Evolutionary conservation across 139 green algal genomes (phyloP), one percentile per base, ranked within the genome.

Genomic region (Coelastrella sp.): DNA sequence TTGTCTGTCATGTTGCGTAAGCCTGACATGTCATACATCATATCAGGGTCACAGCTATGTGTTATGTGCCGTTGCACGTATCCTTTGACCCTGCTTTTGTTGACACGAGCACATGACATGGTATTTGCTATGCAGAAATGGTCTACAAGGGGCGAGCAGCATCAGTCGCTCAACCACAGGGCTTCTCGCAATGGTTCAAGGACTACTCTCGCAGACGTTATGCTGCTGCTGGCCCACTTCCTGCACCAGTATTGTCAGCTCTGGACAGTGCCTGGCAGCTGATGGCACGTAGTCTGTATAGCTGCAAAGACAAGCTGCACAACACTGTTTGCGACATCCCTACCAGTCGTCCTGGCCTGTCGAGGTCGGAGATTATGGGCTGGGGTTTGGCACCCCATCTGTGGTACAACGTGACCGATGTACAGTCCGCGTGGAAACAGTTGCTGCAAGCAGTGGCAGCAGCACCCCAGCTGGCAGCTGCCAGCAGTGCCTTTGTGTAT

Each of bases 271-370:
- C 87, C 0, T 90, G 87, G 87, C 41, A 75, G 68, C 71, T 86
- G 69, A 76, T 90, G 45, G 74, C 35, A 23, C 75, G 27, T 27
- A 81, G 63, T 15, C 82, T 84, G 59, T 90, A 90, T 77, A 84
- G 64, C 45, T 74, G 74, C 59, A 53, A 45, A 2, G 87, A 90
- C 62, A 27, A 59, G n/a, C 32, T 85, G 64, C 71, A 68, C 30
- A 83, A 89, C 57, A 88, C 82, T 32, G 85, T 84, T 9, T 74
- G 79, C 19, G 89, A 92, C 57, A 86, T 92, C 35, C 86, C 89
- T 4, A 83, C 62, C 25, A 85, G 62, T 4, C 25, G 89, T n/a
- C 89, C 89, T 21, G 89, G 83, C 15, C 78, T 92, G 21, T 34
- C 30, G 5, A 40, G 72, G 43, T 27, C 15, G 1, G 89, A 90